Base-by-base conservation (phyloP, 202 grass and related monocot species). In the Schoenoplectus triqueter region DNA sequence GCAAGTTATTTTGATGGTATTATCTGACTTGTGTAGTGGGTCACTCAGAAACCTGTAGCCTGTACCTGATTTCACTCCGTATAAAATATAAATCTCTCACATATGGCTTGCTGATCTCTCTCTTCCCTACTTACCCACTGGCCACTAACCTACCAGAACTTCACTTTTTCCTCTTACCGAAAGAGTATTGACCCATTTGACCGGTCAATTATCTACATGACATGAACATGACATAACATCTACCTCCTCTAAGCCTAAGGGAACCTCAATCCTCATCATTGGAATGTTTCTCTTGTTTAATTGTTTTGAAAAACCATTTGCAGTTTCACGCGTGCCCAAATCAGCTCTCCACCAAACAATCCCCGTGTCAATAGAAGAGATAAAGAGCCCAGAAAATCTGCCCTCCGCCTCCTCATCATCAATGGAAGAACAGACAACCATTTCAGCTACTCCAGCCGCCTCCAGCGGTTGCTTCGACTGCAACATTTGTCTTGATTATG, bases 401-500 rank as follows among this genome's bases (percentile, higher is more conserved):
- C 31, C 31, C 31, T 31, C 31, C 31, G 31, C 31, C 9, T 54
- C 1, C 8, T 60, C 74, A 52, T 15, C 4, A 42, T n/a, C 18
- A 82, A 82, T 82, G 80, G 80, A 82, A 68, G 80, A 82, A 41
- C 62, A 82, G 10, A 68, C 80, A 1, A 41, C 80, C 1, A 42
- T 67, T 6, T 17, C 72, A 75, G 31, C 31, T 31, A 31, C 31
- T 31, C 31, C 31, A 0, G 63, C 88, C 2, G 85, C 74, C 54
- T 87, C 86, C 78, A 92, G 82, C 5, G 90, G 88, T n/a, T 97
- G 92, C 84, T 97, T 97, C 0, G 92, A 94, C 55, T 97, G 94
- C 88, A 94, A 94, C 88, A 97, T 97, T 22, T 97, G 94, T 74
- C 92, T 97, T 17, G 90, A 97, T 41, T 92, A 88, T 13, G 94